Base-by-base conservation (phyloP, 1,284 basidiomycete genomes). In the Ustilago shanxiensis region DNA sequence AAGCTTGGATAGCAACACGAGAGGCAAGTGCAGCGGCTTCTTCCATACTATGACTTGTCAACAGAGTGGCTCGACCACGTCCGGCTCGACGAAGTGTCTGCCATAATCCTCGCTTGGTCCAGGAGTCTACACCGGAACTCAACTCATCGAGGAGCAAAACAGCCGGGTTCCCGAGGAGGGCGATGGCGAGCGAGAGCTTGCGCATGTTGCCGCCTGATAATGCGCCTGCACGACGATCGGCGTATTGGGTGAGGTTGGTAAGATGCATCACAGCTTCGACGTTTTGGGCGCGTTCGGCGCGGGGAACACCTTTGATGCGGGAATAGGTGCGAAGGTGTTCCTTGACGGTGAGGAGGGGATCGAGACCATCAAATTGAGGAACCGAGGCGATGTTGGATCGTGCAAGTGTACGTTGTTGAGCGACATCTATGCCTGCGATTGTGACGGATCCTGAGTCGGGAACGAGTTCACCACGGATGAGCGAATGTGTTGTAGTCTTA, bases 21-120 rank as follows among this genome's bases (percentile, higher is more conserved):
- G 57, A 77, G 90, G 92, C 91, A 2, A 93, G 88, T 1, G 92
- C 91, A 8, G 92, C 92, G 0, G 92, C 92, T 85, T 93, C 92
- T 85, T 93, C 92, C 92, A 93, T 93, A 0, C 91, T 92, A 85
- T 93, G 92, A 90, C 85, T 85, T 14, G 86, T 86, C 66, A 86
- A 80, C 44, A 87, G 82, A 14, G 86, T 87, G 0, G 83, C 82
- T 13, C 83, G 67, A 8, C 85, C 81, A 45, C 77, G 64, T 2
- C 91, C 89, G 4, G 92, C 90, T 41, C 89, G 89, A 66, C 90
- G 88, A 52, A 93, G 87, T 0, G 91, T 92, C 18, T 88, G 88
- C 93, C 93, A 94, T 89, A 93, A 92, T 26, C 93, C 91, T 49
- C 93, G 88, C 86, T 93, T 93, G 88, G 91, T 93, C 86, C 91